Evolutionary conservation across 2,329 filamentous ascomycete species (phyloP), one percentile per base, ranked within the genome.

Genomic region (Talaromyces sp.): DNA sequence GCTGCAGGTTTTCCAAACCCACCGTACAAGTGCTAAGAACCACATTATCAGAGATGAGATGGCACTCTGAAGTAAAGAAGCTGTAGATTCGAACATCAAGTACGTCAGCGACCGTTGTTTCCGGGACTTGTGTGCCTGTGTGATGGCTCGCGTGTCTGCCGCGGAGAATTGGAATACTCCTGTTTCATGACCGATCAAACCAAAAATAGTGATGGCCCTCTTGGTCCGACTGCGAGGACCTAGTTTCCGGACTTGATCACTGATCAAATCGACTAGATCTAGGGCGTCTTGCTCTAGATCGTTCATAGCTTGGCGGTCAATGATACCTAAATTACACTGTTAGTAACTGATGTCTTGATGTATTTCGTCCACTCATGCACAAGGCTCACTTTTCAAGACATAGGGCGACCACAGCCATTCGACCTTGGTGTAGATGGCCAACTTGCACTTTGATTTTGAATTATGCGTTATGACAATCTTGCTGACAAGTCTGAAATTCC

Each of bases 401-500:
- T 74, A 82, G 11, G 88, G 89, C 62, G 86, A 82, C 69, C 87
- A 90, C 31, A 87, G 84, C 95, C 95, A 98, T 70, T 92, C 90
- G n/a, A 97, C 87, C 72, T 90, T 90, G 62, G 89, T 91, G 78
- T 92, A 96, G 50, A 98, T 87, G 31, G 93, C 90, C 63, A 99
- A 86, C 79, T 95, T 97, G 77, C 92, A 96, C 76, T 90, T 93
- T 13, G 91, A 93, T 79, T 98, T 98, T 61, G 92, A 89, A 67
- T 94, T 85, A 73, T 98, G 92, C 2, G 95, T 97, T 68, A 99
- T 95, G 68, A 97, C 92, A 68, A 97, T 88, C 78, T 97, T 97
- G 69, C 88, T 94, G 65, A 96, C 87, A 25, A 97, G 82, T 70
- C 89, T 89, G 79, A 98, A 96, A 61, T 87, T 86, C 58, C 87